Percentiles rank a stretch among this genome's conserved stretches.
These are phyloP conservation scores for Sclerotinia subarctica DNA, from an alignment of 2,329 filamentous ascomycete species.

Conservation along the genomic window DNA sequence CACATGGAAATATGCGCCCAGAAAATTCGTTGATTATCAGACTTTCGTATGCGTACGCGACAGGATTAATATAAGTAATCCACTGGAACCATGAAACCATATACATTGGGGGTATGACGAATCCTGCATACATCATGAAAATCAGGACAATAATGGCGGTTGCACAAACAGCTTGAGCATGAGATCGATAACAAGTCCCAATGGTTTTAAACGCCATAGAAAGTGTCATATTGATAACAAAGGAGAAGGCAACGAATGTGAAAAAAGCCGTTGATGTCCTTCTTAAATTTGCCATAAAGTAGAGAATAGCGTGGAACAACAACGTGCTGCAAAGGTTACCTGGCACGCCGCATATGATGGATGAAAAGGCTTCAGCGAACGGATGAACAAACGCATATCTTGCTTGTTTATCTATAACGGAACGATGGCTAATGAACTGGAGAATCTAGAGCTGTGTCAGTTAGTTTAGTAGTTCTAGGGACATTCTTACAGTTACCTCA, in stretches of 20 bases:
- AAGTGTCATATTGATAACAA: slow-evolving; percentile 53
- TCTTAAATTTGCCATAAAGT: slow-evolving; percentile 83
- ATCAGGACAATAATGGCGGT: slow-evolving; percentile 49
- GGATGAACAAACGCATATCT: slow-evolving; percentile 89
- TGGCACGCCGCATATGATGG: slow-evolving; percentile 81
- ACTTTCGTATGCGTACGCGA: slow-evolving; percentile 76
- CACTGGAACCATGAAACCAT: slow-evolving; percentile 82
- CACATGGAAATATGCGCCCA: slow-evolving; percentile 30
- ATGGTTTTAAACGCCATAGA: slow-evolving; percentile 82
- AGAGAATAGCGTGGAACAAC: slow-evolving; percentile 74
- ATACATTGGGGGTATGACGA: slow-evolving; percentile 44
- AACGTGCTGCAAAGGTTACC: slow-evolving; percentile 65
- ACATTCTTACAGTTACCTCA: slow-evolving; percentile 43
- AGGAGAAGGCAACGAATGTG: slow-evolving; percentile 56
- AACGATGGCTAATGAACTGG: slow-evolving; percentile 75
- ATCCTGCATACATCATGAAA: slow-evolving; percentile 40
- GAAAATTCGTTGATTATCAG: slow-evolving; percentile 81
- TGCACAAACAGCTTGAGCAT: slow-evolving; percentile 61
- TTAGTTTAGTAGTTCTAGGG: not conserved
- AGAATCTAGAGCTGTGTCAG: slow-evolving; percentile 54
- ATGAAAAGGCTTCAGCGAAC: slow-evolving; percentile 82
- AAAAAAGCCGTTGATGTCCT: slow-evolving; percentile 77
- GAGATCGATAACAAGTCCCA: slow-evolving; percentile 67
- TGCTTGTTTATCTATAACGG: slow-evolving; percentile 86
- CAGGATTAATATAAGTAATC: slow-evolving; percentile 62